phyloP scores from a whole-genome alignment of 352 stramenopile species.

The Globisporangium alternatum region DNA sequence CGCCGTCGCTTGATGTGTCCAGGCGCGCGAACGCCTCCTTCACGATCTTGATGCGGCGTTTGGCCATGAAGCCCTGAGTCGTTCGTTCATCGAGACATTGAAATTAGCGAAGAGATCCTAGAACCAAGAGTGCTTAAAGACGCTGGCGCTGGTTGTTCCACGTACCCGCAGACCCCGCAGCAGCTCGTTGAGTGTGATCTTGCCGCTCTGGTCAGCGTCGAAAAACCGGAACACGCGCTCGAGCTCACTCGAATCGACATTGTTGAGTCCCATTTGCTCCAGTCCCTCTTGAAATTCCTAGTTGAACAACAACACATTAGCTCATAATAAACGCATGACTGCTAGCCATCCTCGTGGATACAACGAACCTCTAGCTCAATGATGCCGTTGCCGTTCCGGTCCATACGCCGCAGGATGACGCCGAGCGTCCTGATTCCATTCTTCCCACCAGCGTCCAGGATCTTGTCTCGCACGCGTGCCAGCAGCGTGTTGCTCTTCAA shows the following conservation, averaged over 20 bases:
- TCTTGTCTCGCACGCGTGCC: constrained; percentile 40
- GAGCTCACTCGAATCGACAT: constrained; percentile 37
- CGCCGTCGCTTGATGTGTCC: constrained; percentile 61
- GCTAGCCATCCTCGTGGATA: not conserved
- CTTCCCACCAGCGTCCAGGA: constrained; percentile 60
- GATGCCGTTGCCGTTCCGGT: constrained; percentile 72
- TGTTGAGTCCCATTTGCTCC: constrained; percentile 38
- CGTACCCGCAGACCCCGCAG: constrained; percentile 77
- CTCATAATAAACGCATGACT: not conserved
- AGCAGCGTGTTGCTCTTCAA: constrained; percentile 30
- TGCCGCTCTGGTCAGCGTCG: constrained; percentile 78
- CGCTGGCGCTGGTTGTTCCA: not conserved
- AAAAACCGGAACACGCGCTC: constrained; percentile 68
- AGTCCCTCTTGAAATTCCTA: constrained; percentile 64
- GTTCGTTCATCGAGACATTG: not conserved
- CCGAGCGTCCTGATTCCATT: constrained; percentile 72
- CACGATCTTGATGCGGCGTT: constrained; percentile 79
- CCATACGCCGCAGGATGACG: constrained; percentile 72
- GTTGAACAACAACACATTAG: not conserved
- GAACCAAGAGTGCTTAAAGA: not conserved
- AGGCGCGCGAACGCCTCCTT: constrained; percentile 79
- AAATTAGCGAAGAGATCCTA: not conserved
- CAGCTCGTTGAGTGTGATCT: constrained; percentile 88
- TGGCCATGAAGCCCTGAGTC: constrained; percentile 63
- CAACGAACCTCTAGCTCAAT: constrained; percentile 55